These are phyloP conservation scores for Naganishia kalamii DNA, from an alignment of 768 basidiomycete species.

Conservation along the genomic window DNA sequence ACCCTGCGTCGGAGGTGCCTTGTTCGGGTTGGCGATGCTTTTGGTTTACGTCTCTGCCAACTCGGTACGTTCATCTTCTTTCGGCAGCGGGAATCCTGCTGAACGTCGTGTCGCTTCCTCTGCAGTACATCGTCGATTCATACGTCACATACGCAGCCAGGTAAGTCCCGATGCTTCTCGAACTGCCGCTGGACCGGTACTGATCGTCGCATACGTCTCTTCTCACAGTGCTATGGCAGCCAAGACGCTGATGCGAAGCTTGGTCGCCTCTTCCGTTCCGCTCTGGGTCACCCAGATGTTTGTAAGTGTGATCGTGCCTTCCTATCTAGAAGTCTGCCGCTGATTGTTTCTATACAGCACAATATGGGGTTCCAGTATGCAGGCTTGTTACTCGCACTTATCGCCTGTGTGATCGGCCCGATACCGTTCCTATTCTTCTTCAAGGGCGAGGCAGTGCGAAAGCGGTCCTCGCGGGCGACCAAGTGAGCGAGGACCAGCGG, in stretches of 20 bases:
- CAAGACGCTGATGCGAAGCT: conserved; percentile 57
- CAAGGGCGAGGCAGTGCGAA: conserved; percentile 30
- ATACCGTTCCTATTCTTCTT: conserved; percentile 35
- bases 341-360: too few species aligned
- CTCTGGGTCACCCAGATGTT: conserved; percentile 66
- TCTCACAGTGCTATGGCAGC: conserved; percentile 60
- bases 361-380: conserved; percentile 34
- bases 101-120: too few species aligned
- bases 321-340: too few species aligned
- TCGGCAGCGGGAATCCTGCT: too few species aligned
- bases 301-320: too few species aligned
- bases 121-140: conserved; percentile 24
- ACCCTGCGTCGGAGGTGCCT: conserved; percentile 55
- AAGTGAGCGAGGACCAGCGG: too few species aligned
- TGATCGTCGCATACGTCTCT: too few species aligned
- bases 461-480: conserved; percentile 27
- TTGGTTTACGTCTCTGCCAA: conserved; percentile 62
- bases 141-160: conserved; percentile 44
- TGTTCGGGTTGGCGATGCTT: conserved; percentile 56
- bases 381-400: conserved; percentile 31
- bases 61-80: too few species aligned
- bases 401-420: conserved; percentile 30
- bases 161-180: too few species aligned
- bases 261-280: conserved; percentile 69
- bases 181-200: too few species aligned